A percentile compares a stretch with the other conserved stretches of the same genome.
Conservation (phyloP, 345 rosid species). For the Ceriops decandra region DNA sequence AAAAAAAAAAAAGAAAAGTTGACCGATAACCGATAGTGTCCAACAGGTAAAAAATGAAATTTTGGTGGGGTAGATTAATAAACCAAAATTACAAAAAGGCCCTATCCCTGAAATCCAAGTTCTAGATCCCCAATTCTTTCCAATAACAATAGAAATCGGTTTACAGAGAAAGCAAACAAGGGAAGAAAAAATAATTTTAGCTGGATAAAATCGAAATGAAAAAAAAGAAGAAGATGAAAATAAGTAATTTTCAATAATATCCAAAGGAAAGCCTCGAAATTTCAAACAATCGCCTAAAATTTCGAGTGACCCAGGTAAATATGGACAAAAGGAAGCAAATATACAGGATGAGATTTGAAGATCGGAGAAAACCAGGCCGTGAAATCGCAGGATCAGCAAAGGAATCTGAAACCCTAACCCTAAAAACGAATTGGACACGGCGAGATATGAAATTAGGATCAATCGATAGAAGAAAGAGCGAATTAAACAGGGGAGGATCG, state of each 20-base stretch:
- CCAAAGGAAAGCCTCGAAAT: background rate
- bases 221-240: background rate
- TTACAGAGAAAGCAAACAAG: background rate
- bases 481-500: slow-evolving; percentile 4
- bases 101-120: background rate
- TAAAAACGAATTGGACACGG: slow-evolving; percentile 20
- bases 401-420: slow-evolving; percentile 36
- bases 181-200: too few species aligned
- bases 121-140: background rate
- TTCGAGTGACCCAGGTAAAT: slow-evolving; percentile 13
- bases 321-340: background rate
- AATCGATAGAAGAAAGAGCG: slow-evolving; percentile 9
- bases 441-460: slow-evolving; percentile 9
- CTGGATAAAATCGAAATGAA: background rate
- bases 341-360: background rate
- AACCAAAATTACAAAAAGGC: background rate
- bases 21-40: background rate
- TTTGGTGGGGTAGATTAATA: background rate
- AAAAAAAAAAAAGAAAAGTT: background rate
- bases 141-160: background rate
- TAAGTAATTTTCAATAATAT: background rate
- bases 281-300: background rate
- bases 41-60: background rate
- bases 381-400: background rate
- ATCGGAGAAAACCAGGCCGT: slow-evolving; percentile 14